Base-by-base conservation (phyloP, 257 asterid genomes). In the Handroanthus guayacan region DNA sequence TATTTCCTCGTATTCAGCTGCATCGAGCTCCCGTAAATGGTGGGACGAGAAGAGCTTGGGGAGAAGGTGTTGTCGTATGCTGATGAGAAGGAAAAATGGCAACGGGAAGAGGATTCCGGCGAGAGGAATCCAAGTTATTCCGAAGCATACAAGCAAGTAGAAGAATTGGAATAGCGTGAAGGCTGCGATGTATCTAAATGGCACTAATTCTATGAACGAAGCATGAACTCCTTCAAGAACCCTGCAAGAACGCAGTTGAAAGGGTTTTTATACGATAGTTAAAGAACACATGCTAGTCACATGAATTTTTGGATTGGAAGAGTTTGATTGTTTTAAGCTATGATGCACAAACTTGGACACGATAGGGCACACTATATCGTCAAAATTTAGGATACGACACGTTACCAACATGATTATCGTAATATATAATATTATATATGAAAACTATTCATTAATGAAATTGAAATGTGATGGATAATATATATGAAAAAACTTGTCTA, bases 111-210 rank as follows among this genome's bases (percentile, higher is more conserved):
- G 81, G 68, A 89, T 86, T 2, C 95, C 95, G 31, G 86, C 95
- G 41, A 89, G 51, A 3, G 92, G 95, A 39, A 89, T 87, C 95
- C 92, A 89, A 4, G 95, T 87, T 31, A 87, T 83, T 9, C 92
- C 92, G 50, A 82, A 89, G 78, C 90, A 83, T 45, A 87, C 5
- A 18, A 86, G 52, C 69, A 89, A 63, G 55, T 82, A 86, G 2
- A 77, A 25, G 54, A 87, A 76, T 73, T 89, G 89, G 63, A 87
- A 89, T 5, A 83, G 2, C 5, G 95, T 89, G 79, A 89, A 89
- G 10, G 79, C 84, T 6, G 80, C 82, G 3, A 84, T 84, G 86
- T 34, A 69, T 76, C 58, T 82, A 84, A 86, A 84, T 20, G 90
- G 95, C 13, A 87, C 92, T 2, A 88, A 66, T 76, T 87, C 92